Evolutionary conservation across 805 yeast species (phyloP).

Genomic region (Brettanomyces sp.): DNA sequence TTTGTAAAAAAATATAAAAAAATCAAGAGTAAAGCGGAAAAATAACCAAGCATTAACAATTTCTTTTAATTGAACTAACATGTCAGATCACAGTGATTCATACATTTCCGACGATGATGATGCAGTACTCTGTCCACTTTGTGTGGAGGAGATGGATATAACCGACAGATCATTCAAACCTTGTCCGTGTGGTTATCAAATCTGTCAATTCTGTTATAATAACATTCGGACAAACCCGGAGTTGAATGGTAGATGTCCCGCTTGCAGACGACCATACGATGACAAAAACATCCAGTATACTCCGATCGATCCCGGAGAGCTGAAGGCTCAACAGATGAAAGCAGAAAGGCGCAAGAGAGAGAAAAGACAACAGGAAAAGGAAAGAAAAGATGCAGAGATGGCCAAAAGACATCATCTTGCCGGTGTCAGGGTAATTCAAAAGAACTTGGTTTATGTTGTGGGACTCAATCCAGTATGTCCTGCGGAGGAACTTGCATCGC

Average conservation of each 20-base stretch:
- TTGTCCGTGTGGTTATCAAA: slow-evolving; percentile 99
- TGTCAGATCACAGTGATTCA: slow-evolving; percentile 32
- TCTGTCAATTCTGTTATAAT: slow-evolving; percentile 96
- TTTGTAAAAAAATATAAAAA: no score
- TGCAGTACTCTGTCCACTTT: slow-evolving; percentile 81
- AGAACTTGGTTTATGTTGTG: slow-evolving; percentile 91
- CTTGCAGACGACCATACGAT: slow-evolving; percentile 89
- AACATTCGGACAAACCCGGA: slow-evolving; percentile 94
- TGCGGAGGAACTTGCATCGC: slow-evolving; percentile 75
- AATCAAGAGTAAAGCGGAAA: no score
- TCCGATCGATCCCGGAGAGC: slow-evolving; percentile 76
- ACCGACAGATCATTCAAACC: slow-evolving; percentile 95
- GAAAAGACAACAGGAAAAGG: slow-evolving; percentile 80
- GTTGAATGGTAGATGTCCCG: slow-evolving; percentile 93
- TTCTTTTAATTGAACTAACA: neutral
- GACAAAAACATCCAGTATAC: slow-evolving; percentile 89
- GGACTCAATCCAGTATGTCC: slow-evolving; percentile 86
- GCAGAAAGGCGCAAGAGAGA: slow-evolving; percentile 76
- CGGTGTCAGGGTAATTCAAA: slow-evolving; percentile 97
- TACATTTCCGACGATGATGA: slow-evolving; percentile 55
- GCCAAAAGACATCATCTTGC: slow-evolving; percentile 82
- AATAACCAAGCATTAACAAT: no score
- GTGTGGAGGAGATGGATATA: slow-evolving; percentile 96
- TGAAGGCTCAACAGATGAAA: slow-evolving; percentile 71
- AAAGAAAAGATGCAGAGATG: slow-evolving; percentile 81